phyloP scores from a whole-genome alignment of 2,329 filamentous ascomycete species.

The Diplodia sapinea region DNA sequence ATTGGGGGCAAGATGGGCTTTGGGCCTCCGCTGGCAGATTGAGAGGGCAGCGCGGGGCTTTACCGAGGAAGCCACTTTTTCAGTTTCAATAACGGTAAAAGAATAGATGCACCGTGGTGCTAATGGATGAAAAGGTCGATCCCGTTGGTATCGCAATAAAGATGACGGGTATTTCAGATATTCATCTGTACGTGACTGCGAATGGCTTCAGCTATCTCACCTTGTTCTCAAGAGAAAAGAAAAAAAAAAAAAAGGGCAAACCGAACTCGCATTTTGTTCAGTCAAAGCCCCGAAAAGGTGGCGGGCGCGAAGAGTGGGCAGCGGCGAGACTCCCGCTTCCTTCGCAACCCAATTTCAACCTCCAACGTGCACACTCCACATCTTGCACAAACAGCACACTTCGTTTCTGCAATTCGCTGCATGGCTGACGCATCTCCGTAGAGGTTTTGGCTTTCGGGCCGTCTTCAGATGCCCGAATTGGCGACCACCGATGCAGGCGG shows the following conservation, averaged over 20 bases:
- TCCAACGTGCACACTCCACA: not conserved
- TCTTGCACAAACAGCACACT: not conserved
- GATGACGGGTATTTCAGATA: no score
- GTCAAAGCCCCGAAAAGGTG: not conserved
- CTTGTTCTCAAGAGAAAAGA: no score
- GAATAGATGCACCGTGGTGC: not conserved
- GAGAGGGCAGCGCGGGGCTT: not conserved
- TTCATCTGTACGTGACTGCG: no score
- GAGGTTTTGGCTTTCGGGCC: no score
- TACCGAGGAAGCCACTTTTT: not conserved
- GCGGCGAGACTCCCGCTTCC: not conserved
- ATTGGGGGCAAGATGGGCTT: not conserved
- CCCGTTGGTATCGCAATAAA: no score
- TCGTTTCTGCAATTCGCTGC: not conserved
- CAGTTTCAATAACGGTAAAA: not conserved
- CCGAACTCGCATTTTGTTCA: no score
- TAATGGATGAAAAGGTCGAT: not conserved
- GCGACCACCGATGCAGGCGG: not conserved
- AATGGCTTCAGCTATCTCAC: no score
- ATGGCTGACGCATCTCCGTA: not conserved
- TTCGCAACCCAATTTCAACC: constrained; percentile 8
- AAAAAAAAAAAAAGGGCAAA: no score
- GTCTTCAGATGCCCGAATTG: not conserved
- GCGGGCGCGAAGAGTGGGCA: not conserved
- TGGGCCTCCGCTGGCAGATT: not conserved